phyloP scores from a whole-genome alignment of 129 eudicot species.

The Glebionis coronaria region DNA sequence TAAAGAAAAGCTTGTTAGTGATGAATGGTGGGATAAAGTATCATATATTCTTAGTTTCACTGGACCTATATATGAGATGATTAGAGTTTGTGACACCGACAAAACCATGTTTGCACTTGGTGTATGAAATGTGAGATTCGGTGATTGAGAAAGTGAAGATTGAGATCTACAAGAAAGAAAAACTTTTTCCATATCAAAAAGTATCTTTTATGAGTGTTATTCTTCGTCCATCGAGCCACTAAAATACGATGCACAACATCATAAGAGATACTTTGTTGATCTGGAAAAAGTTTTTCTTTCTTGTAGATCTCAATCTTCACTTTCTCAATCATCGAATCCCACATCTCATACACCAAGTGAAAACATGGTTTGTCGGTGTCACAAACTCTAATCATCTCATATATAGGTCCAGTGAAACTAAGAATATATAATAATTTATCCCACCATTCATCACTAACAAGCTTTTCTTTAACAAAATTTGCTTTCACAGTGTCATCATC shows the following conservation, averaged over 20 bases:
- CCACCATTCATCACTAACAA: neutral
- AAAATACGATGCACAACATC: constrained; percentile 9
- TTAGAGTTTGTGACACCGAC: neutral
- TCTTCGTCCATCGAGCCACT: neutral
- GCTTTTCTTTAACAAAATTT: neutral
- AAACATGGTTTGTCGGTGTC: neutral
- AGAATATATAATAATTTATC: neutral
- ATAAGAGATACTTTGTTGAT: neutral
- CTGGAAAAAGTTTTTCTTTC: neutral
- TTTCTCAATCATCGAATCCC: neutral
- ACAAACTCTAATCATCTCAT: neutral
- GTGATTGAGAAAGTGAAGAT: neutral
- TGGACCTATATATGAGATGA: neutral
- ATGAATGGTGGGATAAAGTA: neutral
- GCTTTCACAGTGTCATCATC: neutral
- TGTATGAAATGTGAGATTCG: neutral
- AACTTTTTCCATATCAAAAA: neutral
- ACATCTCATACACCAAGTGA: neutral
- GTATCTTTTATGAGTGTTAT: neutral
- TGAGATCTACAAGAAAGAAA: constrained; percentile 3
- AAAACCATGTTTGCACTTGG: neutral
- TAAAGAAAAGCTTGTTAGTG: neutral
- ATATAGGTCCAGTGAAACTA: neutral
- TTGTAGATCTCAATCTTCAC: constrained; percentile 2
- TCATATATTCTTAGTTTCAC: neutral